phyloP scores from a whole-genome alignment of 768 basidiomycete genomes.

The Lactarius quietus region DNA sequence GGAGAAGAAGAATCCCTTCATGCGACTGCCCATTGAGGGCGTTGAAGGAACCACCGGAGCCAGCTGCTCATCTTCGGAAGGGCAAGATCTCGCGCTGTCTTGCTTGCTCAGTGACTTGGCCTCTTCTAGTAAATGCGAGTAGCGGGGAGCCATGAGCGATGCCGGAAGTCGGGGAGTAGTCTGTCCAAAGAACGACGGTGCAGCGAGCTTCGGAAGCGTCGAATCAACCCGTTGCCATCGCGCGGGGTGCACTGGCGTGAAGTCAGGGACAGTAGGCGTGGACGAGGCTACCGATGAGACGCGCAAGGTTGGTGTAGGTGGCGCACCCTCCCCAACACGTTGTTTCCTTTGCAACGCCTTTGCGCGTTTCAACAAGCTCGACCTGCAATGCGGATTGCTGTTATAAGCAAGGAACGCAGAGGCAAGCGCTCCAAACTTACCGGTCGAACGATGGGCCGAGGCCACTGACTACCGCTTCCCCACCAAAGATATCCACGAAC shows the following conservation, averaged over 20 bases:
- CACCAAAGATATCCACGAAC: slow-evolving; percentile 52
- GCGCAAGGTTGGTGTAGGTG: slow-evolving; percentile 46
- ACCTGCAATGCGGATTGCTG: slow-evolving; percentile 36
- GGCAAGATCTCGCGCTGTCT: not conserved
- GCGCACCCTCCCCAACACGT: slow-evolving; percentile 51
- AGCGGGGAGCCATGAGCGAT: slow-evolving; percentile 49
- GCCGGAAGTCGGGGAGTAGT: slow-evolving; percentile 35
- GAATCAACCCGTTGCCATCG: slow-evolving; percentile 26
- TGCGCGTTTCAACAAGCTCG: slow-evolving; percentile 48
- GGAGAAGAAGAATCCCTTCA: slow-evolving; percentile 57
- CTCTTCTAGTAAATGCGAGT: slow-evolving; percentile 56
- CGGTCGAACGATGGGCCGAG: slow-evolving; percentile 54
- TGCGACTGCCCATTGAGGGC: slow-evolving; percentile 44
- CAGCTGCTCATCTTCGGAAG: not conserved
- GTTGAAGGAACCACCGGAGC: slow-evolving; percentile 25
- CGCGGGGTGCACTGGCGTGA: slow-evolving; percentile 41
- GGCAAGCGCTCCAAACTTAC: slow-evolving; percentile 38
- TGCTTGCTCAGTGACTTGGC: slow-evolving; percentile 38
- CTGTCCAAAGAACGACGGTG: slow-evolving; percentile 37
- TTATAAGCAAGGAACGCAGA: not conserved
- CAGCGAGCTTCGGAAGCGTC: slow-evolving; percentile 24
- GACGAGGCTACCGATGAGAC: slow-evolving; percentile 30
- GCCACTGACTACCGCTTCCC: slow-evolving; percentile 36
- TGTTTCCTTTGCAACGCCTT: slow-evolving; percentile 60
- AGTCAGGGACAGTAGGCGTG: slow-evolving; percentile 48